A percentile compares a stretch with the other conserved stretches of the same genome.
phyloP scores from a whole-genome alignment of 2,329 filamentous ascomycete species.

The Pestalotiopsis sp. region DNA sequence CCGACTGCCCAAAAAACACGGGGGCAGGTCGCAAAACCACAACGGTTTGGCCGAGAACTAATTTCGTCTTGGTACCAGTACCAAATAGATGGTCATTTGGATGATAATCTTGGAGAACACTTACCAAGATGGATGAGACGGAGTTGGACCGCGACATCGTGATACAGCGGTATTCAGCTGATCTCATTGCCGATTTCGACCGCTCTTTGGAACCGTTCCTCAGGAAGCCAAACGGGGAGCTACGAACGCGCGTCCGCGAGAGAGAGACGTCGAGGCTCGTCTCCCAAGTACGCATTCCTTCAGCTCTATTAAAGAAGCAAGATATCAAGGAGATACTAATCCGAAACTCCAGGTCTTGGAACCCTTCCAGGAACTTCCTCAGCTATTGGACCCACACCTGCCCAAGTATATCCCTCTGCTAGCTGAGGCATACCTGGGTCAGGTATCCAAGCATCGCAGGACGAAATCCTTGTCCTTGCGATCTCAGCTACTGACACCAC shows the following conservation, averaged over 20 bases:
- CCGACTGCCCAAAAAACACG: background rate
- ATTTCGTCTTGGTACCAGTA: background rate
- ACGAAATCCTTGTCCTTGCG: conserved; percentile 40
- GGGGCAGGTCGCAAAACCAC: background rate
- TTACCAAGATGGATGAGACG: conserved; percentile 57
- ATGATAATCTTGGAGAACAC: background rate
- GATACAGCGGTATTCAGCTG: conserved; percentile 61
- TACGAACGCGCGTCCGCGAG: conserved; percentile 53
- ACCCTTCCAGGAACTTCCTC: conserved; percentile 92
- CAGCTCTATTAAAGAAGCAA: conserved; percentile 23
- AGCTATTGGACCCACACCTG: conserved; percentile 85
- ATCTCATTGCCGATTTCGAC: conserved; percentile 62
- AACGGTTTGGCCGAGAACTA: background rate
- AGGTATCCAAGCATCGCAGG: conserved; percentile 51
- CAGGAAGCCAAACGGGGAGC: conserved; percentile 50
- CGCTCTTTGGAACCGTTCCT: conserved; percentile 54
- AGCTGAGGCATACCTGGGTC: conserved; percentile 74
- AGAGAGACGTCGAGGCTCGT: conserved; percentile 52
- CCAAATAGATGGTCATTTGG: background rate
- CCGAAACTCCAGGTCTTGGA: conserved; percentile 64
- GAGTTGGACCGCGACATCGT: conserved; percentile 65
- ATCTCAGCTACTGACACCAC: conserved; percentile 50
- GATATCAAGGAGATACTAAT: conserved; percentile 20
- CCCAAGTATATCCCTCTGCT: conserved; percentile 74
- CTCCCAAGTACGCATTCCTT: conserved; percentile 40